phyloP scores from a whole-genome alignment of 352 stramenopile genomes.

The Phytophthora crassamura region DNA sequence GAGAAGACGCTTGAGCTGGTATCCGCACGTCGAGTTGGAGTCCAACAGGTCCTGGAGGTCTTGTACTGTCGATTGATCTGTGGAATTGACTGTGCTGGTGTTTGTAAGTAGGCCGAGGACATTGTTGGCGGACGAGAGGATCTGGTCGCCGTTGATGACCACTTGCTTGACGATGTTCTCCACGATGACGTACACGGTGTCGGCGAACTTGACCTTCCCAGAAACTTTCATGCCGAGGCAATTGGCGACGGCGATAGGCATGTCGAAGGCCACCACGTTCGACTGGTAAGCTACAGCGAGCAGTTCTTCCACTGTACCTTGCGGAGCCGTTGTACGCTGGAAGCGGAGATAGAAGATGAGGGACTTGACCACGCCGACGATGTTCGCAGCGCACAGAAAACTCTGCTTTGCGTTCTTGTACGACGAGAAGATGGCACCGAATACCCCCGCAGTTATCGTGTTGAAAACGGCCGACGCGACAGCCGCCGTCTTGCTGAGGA shows the following conservation, averaged over 20 bases:
- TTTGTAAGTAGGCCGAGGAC: conserved; percentile 30
- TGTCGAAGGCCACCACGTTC: conserved; percentile 28
- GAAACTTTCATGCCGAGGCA: conserved; percentile 32
- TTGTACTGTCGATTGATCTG: conserved; percentile 26
- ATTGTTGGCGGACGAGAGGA: conserved; percentile 30
- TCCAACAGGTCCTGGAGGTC: conserved; percentile 38
- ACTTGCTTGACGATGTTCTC: conserved; percentile 35
- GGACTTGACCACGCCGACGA: conserved; percentile 34
- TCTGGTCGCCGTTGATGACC: conserved; percentile 35
- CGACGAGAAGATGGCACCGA: conserved; percentile 34
- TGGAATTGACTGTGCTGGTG: conserved; percentile 11
- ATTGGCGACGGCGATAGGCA: conserved; percentile 35
- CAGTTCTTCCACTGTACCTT: conserved; percentile 33
- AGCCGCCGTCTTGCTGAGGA: conserved; percentile 44
- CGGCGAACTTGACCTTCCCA: conserved; percentile 8
- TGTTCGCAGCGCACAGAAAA: conserved; percentile 40
- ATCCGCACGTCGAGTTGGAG: conserved; percentile 39
- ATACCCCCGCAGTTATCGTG: conserved; percentile 48
- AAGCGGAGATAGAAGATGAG: conserved; percentile 36
- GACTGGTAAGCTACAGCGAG: conserved; percentile 40
- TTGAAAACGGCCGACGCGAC: conserved; percentile 49
- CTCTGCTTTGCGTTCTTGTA: conserved; percentile 37
- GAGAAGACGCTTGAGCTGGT: conserved; percentile 40
- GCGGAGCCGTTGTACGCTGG: conserved; percentile 19
- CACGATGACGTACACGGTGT: conserved; percentile 27